Conservation (phyloP, 148 eudicot genomes). For the Talinum fruticosum region DNA sequence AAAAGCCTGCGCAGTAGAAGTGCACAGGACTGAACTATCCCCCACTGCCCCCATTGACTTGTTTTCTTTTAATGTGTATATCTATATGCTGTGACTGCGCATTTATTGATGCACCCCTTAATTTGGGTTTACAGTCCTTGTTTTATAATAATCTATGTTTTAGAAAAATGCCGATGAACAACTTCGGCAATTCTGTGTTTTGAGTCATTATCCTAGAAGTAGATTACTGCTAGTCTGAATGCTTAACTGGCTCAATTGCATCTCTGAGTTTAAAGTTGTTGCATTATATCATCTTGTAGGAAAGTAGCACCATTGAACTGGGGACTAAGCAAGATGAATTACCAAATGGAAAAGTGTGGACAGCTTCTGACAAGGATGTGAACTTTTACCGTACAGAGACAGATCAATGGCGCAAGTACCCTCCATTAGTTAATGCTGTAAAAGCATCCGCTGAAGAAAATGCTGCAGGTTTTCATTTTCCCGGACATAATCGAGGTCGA, state of each 20-base stretch:
- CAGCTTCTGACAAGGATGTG: constrained; percentile 4
- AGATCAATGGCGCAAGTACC: constrained; percentile 16
- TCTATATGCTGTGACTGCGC: too few relatives aligned
- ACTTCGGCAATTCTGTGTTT: too few relatives aligned
- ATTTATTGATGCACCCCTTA: too few relatives aligned
- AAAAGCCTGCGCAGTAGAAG: too few relatives aligned
- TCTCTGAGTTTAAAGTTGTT: background rate
- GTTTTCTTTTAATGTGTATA: too few relatives aligned
- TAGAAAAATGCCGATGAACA: too few relatives aligned
- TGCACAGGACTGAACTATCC: too few relatives aligned
- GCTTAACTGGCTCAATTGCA: background rate
- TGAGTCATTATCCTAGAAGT: background rate
- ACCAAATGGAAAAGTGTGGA: background rate
- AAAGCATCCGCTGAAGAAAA: constrained; percentile 56
- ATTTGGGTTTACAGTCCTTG: too few relatives aligned
- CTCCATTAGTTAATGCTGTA: constrained; percentile 64
- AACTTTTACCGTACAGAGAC: constrained; percentile 10
- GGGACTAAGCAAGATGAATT: constrained; percentile 20
- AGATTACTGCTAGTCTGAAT: background rate
- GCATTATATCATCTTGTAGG: constrained; percentile 24
- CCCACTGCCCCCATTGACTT: too few relatives aligned
- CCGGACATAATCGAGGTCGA: constrained; percentile 80
- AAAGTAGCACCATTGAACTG: constrained; percentile 21
- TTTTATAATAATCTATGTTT: too few relatives aligned
- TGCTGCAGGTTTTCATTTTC: constrained; percentile 77